Evolutionary conservation across 441 rosid species (phyloP).

Genomic region (Geranium incanum): DNA sequence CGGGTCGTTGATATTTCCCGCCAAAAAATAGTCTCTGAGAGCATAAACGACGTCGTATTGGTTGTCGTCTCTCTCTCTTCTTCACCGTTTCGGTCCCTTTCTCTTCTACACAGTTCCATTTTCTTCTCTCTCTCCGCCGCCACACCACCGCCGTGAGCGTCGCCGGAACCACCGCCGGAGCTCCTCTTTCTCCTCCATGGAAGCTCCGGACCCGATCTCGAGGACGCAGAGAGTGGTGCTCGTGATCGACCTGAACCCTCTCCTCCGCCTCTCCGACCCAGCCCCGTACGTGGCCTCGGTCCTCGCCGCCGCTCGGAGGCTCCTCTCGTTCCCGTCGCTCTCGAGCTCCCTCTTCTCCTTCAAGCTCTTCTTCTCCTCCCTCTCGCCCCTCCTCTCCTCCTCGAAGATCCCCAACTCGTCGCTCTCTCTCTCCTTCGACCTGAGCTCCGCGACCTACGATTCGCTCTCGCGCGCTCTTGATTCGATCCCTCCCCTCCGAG

Average conservation of each 20-base stretch:
- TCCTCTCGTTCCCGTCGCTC: slow-evolving; percentile 51
- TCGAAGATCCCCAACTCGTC: slow-evolving; percentile 59
- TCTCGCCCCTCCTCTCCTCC: slow-evolving; percentile 77
- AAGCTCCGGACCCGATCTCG: slow-evolving; percentile 27
- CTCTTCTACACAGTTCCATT: background rate
- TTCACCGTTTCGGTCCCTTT: background rate
- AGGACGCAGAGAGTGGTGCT: slow-evolving; percentile 74
- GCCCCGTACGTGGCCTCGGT: slow-evolving; percentile 36
- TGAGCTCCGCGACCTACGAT: slow-evolving; percentile 37
- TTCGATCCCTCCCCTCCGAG: slow-evolving; percentile 21
- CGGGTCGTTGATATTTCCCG: background rate
- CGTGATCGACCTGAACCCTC: slow-evolving; percentile 68
- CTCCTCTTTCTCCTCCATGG: slow-evolving; percentile 23
- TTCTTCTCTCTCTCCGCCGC: background rate
- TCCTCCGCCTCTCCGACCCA: slow-evolving; percentile 32
- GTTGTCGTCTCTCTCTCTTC: background rate
- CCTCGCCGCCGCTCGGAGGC: slow-evolving; percentile 43
- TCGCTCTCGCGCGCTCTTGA: slow-evolving; percentile 29
- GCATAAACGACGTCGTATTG: background rate
- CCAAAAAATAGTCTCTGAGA: background rate
- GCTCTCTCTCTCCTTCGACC: slow-evolving; percentile 59
- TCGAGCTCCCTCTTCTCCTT: slow-evolving; percentile 63
- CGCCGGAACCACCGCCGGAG: background rate
- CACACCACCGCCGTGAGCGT: background rate
- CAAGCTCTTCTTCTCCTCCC: slow-evolving; percentile 81